Conservation (phyloP, 257 asterid species). For the Salvia hispanica region DNA sequence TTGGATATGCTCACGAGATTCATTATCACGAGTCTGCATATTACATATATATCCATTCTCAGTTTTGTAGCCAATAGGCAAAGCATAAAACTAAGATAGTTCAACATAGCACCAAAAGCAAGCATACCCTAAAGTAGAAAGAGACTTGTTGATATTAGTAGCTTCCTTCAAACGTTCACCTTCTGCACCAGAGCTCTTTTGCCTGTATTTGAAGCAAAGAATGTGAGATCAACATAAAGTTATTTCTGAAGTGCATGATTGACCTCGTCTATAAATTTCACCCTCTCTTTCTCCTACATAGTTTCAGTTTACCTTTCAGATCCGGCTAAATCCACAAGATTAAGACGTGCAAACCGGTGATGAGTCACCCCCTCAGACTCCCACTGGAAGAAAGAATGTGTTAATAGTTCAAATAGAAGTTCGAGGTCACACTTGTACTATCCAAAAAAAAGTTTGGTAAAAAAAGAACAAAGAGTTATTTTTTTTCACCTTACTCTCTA, state of each 20-base stretch:
- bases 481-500: constrained; percentile 83
- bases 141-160: constrained; percentile 94
- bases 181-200: constrained; percentile 99
- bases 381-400: constrained; percentile 56
- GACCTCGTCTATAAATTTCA: background rate
- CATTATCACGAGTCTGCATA: constrained; percentile 91
- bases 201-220: constrained; percentile 52
- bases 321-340: constrained; percentile 97
- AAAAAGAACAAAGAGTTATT: background rate
- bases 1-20: constrained; percentile 86
- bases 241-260: constrained; percentile 7
- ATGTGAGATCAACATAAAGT: constrained; percentile 18
- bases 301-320: constrained; percentile 75
- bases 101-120: constrained; percentile 22
- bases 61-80: constrained; percentile 1
- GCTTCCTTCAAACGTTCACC: constrained; percentile 98
- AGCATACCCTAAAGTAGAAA: constrained; percentile 90
- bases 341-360: constrained; percentile 88
- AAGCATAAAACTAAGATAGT: constrained; percentile 22
- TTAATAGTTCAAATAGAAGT: constrained; percentile 15
- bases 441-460: constrained; percentile 7
- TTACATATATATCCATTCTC: background rate
- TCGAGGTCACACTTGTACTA: constrained; percentile 20
- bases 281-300: constrained; percentile 2
- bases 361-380: constrained; percentile 90